phyloP scores from a whole-genome alignment of 2,329 filamentous ascomycete species.

The Fusarium sarcochroum region DNA sequence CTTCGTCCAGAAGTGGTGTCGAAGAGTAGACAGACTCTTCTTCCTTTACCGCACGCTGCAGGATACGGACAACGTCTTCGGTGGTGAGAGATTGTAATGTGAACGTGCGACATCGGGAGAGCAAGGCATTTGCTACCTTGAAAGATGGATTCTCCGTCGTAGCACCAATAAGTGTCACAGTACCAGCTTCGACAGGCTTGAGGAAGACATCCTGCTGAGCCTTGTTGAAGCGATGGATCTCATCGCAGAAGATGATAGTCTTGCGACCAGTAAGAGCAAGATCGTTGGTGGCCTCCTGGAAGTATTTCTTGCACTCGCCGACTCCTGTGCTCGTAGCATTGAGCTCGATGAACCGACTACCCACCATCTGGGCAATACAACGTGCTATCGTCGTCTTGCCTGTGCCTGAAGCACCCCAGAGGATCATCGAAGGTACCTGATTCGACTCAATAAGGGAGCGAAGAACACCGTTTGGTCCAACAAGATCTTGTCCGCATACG shows the following conservation, averaged over 20 bases:
- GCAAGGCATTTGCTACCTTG: slow-evolving; percentile 87
- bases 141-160: slow-evolving; percentile 98
- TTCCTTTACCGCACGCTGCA: slow-evolving; percentile 78
- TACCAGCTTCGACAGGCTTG: slow-evolving; percentile 90
- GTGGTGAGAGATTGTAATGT: slow-evolving; percentile 82
- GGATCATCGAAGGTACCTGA: slow-evolving; percentile 91
- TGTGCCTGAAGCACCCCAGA: slow-evolving; percentile 88
- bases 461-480: slow-evolving; percentile 86
- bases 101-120: slow-evolving; percentile 92
- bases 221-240: slow-evolving; percentile 94
- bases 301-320: slow-evolving; percentile 92
- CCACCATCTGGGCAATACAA: slow-evolving; percentile 86
- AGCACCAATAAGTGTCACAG: slow-evolving; percentile 91
- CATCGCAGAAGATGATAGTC: slow-evolving; percentile 98
- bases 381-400: slow-evolving; percentile 94
- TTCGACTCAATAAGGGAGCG: slow-evolving; percentile 88
- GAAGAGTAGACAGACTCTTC: slow-evolving; percentile 64
- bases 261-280: slow-evolving; percentile 84
- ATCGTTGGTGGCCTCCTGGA: slow-evolving; percentile 86
- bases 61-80: slow-evolving; percentile 79
- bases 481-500: slow-evolving; percentile 91
- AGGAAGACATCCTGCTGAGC: slow-evolving; percentile 95
- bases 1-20: slow-evolving; percentile 77
- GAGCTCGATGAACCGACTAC: slow-evolving; percentile 92
- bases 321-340: slow-evolving; percentile 93